A percentile compares a stretch with the other conserved stretches of the same genome.
Evolutionary conservation across 345 rosid genomes (phyloP).

Genomic region (Corchorus capsularis): DNA sequence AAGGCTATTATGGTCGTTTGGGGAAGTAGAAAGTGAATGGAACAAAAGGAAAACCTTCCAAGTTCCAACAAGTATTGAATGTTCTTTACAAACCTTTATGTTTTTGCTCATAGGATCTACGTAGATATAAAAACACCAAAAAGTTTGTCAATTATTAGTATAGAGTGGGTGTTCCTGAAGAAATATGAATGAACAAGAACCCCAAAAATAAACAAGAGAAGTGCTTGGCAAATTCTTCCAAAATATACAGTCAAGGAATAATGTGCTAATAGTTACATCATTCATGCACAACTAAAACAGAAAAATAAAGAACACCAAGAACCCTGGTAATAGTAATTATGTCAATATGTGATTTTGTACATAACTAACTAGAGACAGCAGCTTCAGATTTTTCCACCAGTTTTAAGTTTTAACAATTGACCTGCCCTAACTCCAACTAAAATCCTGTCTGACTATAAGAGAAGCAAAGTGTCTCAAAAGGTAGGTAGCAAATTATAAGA

Average conservation of each 20-base stretch:
- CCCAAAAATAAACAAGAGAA: not conserved
- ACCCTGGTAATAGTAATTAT: not conserved
- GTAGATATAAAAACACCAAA: too few relatives aligned
- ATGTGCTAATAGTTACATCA: not conserved
- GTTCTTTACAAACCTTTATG: too few relatives aligned
- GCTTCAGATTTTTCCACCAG: not conserved
- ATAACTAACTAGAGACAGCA: not conserved
- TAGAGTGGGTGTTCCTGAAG: too few relatives aligned
- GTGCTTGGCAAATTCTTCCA: not conserved
- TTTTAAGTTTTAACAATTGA: not conserved
- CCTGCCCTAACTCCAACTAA: not conserved
- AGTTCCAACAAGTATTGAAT: too few relatives aligned
- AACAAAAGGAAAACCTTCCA: too few relatives aligned
- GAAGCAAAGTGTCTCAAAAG: not conserved
- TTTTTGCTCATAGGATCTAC: too few relatives aligned
- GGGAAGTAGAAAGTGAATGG: too few relatives aligned
- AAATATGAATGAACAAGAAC: too few relatives aligned
- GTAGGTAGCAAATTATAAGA: not conserved
- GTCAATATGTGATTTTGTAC: not conserved
- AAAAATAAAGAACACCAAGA: not conserved
- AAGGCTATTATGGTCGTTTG: too few relatives aligned
- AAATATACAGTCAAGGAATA: not conserved
- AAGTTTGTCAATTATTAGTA: too few relatives aligned
- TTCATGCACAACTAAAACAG: not conserved
- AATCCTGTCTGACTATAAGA: not conserved